Percentiles rank a stretch among this genome's conserved stretches.
Conservation (phyloP, 148 eudicot species). For the Camellia japonica region DNA sequence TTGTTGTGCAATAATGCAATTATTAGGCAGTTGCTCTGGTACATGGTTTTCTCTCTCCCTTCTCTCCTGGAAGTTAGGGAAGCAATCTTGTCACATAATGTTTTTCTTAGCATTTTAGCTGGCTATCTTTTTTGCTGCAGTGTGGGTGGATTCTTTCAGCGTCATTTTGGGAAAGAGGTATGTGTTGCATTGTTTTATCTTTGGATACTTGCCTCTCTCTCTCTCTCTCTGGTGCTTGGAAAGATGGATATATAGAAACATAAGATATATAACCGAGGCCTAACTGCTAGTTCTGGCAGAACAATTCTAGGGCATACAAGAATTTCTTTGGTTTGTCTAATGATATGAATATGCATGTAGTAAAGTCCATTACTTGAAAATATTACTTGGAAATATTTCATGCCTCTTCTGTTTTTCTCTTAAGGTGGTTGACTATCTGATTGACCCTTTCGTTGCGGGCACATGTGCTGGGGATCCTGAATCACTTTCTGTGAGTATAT, state of each 20-base stretch:
- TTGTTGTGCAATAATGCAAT: not conserved
- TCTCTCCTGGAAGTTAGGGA: slow-evolving; percentile 5
- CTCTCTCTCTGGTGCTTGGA: not conserved
- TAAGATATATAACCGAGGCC: not conserved
- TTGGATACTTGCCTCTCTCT: not conserved
- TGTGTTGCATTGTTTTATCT: not conserved
- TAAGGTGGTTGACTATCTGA: slow-evolving; percentile 86
- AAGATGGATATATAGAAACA: not conserved
- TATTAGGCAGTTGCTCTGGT: not conserved
- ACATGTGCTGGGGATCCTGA: slow-evolving; percentile 91
- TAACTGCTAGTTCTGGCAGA: not conserved
- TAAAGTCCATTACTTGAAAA: not conserved
- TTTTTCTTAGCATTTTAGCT: not conserved
- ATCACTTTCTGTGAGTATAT: slow-evolving; percentile 82
- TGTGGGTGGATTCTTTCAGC: slow-evolving; percentile 82
- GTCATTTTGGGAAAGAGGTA: slow-evolving; percentile 98
- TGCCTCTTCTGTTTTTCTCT: slow-evolving; percentile 10
- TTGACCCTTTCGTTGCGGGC: slow-evolving; percentile 96
- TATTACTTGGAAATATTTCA: slow-evolving; percentile 4
- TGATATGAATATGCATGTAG: not conserved
- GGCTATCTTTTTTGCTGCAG: slow-evolving; percentile 40
- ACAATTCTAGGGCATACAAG: not conserved
- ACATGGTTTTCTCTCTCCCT: not conserved
- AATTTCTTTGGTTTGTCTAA: not conserved
- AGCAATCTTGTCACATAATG: not conserved